These are phyloP conservation scores for Cubamyces lactineus DNA, from an alignment of 768 basidiomycete species.

Conservation along the genomic window DNA sequence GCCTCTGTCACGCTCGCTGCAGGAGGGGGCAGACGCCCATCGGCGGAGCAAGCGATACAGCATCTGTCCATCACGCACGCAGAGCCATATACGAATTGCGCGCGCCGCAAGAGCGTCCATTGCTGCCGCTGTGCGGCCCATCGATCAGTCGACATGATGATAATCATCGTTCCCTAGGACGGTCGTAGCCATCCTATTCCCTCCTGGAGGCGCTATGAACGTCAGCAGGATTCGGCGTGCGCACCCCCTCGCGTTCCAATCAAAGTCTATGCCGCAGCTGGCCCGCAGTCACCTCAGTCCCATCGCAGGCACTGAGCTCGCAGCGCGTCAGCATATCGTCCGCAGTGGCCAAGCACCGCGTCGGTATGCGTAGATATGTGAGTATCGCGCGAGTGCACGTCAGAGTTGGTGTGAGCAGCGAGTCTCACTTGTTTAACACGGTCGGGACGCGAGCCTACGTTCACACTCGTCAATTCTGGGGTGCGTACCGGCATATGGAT, in stretches of 20 bases:
- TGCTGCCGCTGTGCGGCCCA: conserved; percentile 14
- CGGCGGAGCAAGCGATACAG: conserved; percentile 27
- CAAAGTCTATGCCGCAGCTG: conserved; percentile 13
- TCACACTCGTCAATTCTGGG: conserved; percentile 24
- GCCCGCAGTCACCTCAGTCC: background rate
- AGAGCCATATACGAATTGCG: conserved; percentile 9
- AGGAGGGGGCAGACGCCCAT: conserved; percentile 16
- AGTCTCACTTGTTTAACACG: background rate
- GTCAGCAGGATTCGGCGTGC: background rate
- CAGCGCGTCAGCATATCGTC: background rate
- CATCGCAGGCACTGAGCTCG: background rate
- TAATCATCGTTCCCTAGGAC: conserved; percentile 16
- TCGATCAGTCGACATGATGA: conserved; percentile 23
- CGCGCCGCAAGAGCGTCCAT: conserved; percentile 14
- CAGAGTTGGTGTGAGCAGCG: conserved; percentile 6
- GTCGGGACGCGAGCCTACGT: conserved; percentile 13
- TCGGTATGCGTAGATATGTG: background rate
- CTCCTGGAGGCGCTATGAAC: background rate
- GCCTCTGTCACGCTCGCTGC: conserved; percentile 16
- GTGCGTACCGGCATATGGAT: conserved; percentile 13
- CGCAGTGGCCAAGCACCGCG: background rate
- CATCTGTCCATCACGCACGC: conserved; percentile 11
- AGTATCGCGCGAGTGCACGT: conserved; percentile 16
- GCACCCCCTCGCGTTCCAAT: conserved; percentile 13
- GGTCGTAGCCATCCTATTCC: background rate